phyloP scores from a whole-genome alignment of 192 early-diverging fungal species.

The Podochytrium sp. region DNA sequence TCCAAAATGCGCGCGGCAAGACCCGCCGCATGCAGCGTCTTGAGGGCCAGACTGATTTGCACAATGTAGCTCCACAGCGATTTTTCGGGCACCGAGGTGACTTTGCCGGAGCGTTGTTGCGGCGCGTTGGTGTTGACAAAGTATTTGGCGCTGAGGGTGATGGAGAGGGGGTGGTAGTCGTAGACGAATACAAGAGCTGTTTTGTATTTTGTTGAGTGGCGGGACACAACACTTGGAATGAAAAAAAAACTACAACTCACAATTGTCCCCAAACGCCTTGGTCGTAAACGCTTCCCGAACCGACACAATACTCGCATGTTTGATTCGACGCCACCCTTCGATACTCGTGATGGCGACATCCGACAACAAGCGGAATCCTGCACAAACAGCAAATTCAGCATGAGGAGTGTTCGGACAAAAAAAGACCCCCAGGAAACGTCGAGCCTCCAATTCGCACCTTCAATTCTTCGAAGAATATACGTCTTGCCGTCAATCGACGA shows the following conservation, averaged over 20 bases:
- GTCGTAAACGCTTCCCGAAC: conserved; percentile 95
- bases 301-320: conserved; percentile 83
- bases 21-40: conserved; percentile 79
- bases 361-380: conserved; percentile 72
- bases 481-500: conserved; percentile 81
- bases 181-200: conserved; percentile 95
- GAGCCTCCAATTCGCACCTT: conserved; percentile 48
- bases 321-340: conserved; percentile 83
- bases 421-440: not conserved
- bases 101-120: not conserved
- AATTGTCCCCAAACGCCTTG: conserved; percentile 91
- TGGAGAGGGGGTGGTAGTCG: conserved; percentile 88
- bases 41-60: conserved; percentile 78
- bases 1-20: conserved; percentile 81
- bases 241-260: conserved; percentile 45
- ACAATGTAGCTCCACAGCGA: conserved; percentile 81
- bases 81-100: conserved; percentile 64
- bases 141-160: conserved; percentile 71
- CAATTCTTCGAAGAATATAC: conserved; percentile 85
- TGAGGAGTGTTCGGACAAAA: not conserved
- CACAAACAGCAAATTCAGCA: not conserved
- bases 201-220: not conserved
- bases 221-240: not conserved
- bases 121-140: conserved; percentile 39
- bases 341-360: conserved; percentile 81